These are phyloP conservation scores for Leccinum imitatum DNA, from an alignment of 768 basidiomycete genomes.

Conservation along the genomic window DNA sequence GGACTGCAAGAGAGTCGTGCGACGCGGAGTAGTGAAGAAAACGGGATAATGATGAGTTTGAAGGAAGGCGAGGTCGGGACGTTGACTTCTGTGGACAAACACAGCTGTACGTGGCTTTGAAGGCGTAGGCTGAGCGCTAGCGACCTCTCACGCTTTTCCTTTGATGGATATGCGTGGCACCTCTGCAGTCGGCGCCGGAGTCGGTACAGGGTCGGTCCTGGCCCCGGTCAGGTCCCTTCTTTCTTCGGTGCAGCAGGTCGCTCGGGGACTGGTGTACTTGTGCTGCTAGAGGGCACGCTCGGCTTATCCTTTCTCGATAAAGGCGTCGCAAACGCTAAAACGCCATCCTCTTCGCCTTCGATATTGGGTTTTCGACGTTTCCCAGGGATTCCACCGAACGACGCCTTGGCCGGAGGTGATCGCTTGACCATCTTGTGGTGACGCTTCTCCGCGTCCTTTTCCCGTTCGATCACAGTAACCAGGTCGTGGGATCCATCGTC, in stretches of 20 bases:
- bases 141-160: conserved; percentile 71
- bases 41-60: too few species aligned
- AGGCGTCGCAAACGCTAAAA: conserved; percentile 61
- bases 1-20: too few species aligned
- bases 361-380: conserved; percentile 58
- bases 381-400: conserved; percentile 37
- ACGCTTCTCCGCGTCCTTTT: conserved; percentile 55
- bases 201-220: conserved; percentile 22
- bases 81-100: too few species aligned
- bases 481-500: conserved; percentile 84
- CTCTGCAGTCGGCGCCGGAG: conserved; percentile 20
- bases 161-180: conserved; percentile 50
- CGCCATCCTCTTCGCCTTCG: conserved; percentile 56
- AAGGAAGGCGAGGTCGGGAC: too few species aligned
- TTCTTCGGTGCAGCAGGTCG: conserved; percentile 37
- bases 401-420: conserved; percentile 38
- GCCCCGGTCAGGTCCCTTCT: conserved; percentile 31
- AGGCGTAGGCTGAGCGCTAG: conserved; percentile 34
- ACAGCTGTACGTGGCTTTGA: conserved; percentile 35
- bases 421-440: conserved; percentile 42
- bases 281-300: conserved; percentile 35
- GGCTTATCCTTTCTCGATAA: conserved; percentile 52
- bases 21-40: too few species aligned
- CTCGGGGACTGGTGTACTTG: conserved; percentile 42
- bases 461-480: conserved; percentile 75